These are phyloP conservation scores for Mediolabrus comicus DNA, from an alignment of 108 stramenopile genomes.

Conservation along the genomic window DNA sequence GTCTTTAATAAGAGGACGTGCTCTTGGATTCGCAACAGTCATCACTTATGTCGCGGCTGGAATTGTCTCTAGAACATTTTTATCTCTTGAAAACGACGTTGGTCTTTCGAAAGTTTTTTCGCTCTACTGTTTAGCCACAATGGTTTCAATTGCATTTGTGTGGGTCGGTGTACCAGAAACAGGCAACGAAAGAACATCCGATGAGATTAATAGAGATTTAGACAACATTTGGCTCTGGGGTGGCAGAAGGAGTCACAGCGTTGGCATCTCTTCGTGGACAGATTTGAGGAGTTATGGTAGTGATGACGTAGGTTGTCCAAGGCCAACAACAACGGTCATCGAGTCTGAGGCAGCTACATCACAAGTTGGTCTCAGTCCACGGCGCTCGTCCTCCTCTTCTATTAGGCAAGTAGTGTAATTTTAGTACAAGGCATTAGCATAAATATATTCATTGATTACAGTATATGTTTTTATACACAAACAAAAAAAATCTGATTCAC, in stretches of 20 bases:
- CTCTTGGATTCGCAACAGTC: constrained; percentile 48
- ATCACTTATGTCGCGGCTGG: constrained; percentile 60
- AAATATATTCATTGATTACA: background rate
- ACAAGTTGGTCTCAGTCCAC: background rate
- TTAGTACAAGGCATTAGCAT: background rate
- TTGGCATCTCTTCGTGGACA: background rate
- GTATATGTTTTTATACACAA: background rate
- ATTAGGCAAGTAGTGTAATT: background rate
- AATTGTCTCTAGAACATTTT: constrained; percentile 59
- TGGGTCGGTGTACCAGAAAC: constrained; percentile 69
- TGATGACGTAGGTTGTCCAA: background rate
- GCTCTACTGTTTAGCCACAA: constrained; percentile 50
- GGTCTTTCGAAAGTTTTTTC: constrained; percentile 51
- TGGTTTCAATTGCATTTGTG: constrained; percentile 54
- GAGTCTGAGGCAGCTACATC: background rate
- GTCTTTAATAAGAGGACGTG: constrained; percentile 67
- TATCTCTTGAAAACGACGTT: constrained; percentile 36
- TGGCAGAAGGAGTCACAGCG: background rate
- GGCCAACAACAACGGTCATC: background rate
- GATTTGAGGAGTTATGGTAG: constrained; percentile 1
- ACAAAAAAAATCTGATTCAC: no score
- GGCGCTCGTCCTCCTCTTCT: background rate
- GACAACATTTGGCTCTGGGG: constrained; percentile 62
- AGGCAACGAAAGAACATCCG: constrained; percentile 43
- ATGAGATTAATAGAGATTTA: constrained; percentile 50